Percentiles rank a stretch among this genome's conserved stretches.
Evolutionary conservation across 106 monocot species (phyloP).

Genomic region (Hemerocallis citrina): DNA sequence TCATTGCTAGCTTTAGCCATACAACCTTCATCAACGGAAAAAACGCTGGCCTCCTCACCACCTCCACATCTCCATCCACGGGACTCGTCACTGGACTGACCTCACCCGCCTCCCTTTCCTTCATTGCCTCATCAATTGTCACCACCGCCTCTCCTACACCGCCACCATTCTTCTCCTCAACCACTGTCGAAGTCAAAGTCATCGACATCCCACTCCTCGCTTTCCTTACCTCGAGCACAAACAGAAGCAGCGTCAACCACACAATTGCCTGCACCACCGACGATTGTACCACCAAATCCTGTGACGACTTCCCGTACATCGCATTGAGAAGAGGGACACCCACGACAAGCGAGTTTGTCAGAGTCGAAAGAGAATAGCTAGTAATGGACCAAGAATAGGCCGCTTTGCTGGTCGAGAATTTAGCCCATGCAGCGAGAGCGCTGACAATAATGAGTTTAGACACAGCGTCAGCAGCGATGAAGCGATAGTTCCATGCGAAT

Average conservation of each 20-base stretch:
- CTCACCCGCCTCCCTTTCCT: too few relatives aligned
- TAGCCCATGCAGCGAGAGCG: conserved; percentile 23
- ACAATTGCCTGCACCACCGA: conserved; percentile 62
- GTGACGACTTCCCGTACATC: conserved; percentile 37
- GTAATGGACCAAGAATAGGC: conserved; percentile 52
- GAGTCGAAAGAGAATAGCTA: conserved; percentile 32
- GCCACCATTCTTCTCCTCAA: background rate
- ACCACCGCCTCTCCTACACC: background rate
- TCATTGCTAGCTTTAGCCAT: conserved; percentile 52
- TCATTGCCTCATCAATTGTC: background rate
- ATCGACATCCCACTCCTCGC: too few relatives aligned
- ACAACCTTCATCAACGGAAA: conserved; percentile 46
- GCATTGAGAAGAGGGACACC: conserved; percentile 40
- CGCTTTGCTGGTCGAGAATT: conserved; percentile 19
- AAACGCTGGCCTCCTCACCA: conserved; percentile 15
- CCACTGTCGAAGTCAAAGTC: background rate
- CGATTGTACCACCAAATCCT: conserved; percentile 68
- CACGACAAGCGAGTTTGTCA: conserved; percentile 45
- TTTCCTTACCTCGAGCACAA: conserved; percentile 56
- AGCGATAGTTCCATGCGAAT: conserved; percentile 52
- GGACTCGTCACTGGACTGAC: background rate
- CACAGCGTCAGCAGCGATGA: conserved; percentile 55
- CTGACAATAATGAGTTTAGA: conserved; percentile 39
- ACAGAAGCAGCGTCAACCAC: conserved; percentile 59
- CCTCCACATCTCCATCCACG: background rate